These are phyloP conservation scores for Pleurotus sapidus DNA, from an alignment of 768 basidiomycete species.

Conservation along the genomic window DNA sequence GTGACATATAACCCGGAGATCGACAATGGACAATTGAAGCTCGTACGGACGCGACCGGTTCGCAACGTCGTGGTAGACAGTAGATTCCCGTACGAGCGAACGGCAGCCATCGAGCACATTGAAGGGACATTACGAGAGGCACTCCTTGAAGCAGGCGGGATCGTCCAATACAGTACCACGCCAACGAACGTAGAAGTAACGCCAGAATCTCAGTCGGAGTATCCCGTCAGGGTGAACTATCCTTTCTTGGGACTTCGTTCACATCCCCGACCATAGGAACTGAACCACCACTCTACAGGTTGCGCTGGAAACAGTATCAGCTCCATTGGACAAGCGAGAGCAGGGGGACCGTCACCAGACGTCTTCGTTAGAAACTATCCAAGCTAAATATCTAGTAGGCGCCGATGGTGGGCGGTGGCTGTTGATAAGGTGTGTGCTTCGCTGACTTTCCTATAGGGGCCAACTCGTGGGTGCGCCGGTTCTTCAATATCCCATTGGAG, in stretches of 20 bases:
- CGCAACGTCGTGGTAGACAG: conserved; percentile 4
- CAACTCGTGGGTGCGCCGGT: conserved; percentile 17
- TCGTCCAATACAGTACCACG: not conserved
- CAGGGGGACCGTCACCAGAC: not conserved
- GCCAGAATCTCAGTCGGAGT: no score
- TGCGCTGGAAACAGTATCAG: not conserved
- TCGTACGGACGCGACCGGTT: not conserved
- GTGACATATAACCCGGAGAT: conserved; percentile 8
- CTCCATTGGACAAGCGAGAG: not conserved
- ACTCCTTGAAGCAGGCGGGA: not conserved
- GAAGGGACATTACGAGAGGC: conserved; percentile 6
- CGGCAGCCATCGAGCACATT: not conserved
- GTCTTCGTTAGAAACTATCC: conserved; percentile 6
- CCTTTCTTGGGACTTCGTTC: no score
- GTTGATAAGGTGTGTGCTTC: no score
- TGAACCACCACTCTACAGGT: not conserved
- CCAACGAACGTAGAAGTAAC: no score
- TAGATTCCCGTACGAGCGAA: conserved; percentile 6
- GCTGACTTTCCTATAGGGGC: conserved; percentile 11
- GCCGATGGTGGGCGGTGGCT: conserved; percentile 16
- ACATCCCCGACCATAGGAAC: no score
- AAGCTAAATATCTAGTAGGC: conserved; percentile 20
- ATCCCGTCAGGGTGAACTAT: no score
- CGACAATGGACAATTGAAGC: not conserved
- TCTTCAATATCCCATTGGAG: conserved; percentile 13